Percentiles rank a stretch among this genome's conserved stretches.
These are phyloP conservation scores for Petrea volubilis DNA, from an alignment of 257 asterid species.

Conservation along the genomic window DNA sequence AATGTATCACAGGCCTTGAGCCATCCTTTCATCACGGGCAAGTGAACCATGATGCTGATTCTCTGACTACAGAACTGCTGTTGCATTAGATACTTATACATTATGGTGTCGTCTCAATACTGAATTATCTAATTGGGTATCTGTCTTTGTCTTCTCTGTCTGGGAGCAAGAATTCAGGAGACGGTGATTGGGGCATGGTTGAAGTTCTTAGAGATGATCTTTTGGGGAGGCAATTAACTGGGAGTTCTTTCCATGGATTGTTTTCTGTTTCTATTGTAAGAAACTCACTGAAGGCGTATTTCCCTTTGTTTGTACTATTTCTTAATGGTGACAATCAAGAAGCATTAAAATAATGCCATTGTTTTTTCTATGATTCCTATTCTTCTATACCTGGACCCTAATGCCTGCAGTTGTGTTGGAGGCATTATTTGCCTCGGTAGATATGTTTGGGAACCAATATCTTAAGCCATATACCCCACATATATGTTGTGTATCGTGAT, in stretches of 20 bases:
- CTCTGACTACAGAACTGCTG: conserved; percentile 74
- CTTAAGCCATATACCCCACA: conserved; percentile 21
- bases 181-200: conserved; percentile 47
- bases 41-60: conserved; percentile 89
- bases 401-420: conserved; percentile 34
- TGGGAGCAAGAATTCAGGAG: conserved; percentile 60
- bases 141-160: conserved; percentile 67
- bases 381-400: conserved; percentile 33
- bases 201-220: conserved; percentile 52
- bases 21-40: conserved; percentile 99
- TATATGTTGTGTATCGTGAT: conserved; percentile 6
- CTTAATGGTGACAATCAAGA: conserved; percentile 59
- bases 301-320: conserved; percentile 66
- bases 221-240: conserved; percentile 65
- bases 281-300: conserved; percentile 79
- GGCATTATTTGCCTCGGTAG: conserved; percentile 38
- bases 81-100: conserved; percentile 67
- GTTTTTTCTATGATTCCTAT: conserved; percentile 24
- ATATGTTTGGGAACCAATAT: conserved; percentile 31
- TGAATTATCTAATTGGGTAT: conserved; percentile 79
- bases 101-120: conserved; percentile 54
- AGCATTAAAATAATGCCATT: conserved; percentile 31
- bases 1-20: conserved; percentile 93
- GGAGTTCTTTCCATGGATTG: conserved; percentile 90
- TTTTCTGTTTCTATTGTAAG: conserved; percentile 99